phyloP scores from a whole-genome alignment of 768 basidiomycete species.

The Mycena haematopus region DNA sequence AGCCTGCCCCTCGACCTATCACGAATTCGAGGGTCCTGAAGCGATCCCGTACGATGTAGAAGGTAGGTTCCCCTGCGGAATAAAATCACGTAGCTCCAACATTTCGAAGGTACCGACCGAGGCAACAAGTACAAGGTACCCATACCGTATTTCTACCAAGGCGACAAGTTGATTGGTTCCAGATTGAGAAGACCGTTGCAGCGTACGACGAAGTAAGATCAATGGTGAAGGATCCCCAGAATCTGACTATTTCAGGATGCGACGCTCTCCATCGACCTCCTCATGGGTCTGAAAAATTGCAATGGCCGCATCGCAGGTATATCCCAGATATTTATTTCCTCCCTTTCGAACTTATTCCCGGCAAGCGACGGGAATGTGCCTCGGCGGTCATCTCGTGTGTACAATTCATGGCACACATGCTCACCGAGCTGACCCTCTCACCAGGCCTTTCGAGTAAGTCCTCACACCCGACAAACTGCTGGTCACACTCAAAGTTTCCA shows the following conservation, averaged over 20 bases:
- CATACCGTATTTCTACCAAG: neutral
- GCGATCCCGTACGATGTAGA: constrained; percentile 88
- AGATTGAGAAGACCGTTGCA: constrained; percentile 88
- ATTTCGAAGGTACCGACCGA: constrained; percentile 70
- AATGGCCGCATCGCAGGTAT: constrained; percentile 89
- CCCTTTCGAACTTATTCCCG: constrained; percentile 20
- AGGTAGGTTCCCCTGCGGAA: constrained; percentile 48
- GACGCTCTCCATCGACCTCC: constrained; percentile 75
- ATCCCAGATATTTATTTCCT: constrained; percentile 28
- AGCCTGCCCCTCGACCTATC: constrained; percentile 89
- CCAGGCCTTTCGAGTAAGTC: constrained; percentile 51
- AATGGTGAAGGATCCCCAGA: neutral
- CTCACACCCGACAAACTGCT: neutral
- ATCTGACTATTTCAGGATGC: constrained; percentile 63
- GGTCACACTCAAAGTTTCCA: constrained; percentile 36
- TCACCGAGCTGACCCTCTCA: neutral
- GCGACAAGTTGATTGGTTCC: neutral
- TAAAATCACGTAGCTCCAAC: neutral
- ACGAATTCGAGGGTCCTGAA: constrained; percentile 91
- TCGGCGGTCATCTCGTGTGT: constrained; percentile 83
- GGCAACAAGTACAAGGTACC: constrained; percentile 92
- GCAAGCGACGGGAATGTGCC: constrained; percentile 88
- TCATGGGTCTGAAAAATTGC: constrained; percentile 78
- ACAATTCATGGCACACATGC: constrained; percentile 2
- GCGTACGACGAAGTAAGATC: constrained; percentile 83